Conservation (phyloP, 176 grass and related monocot species). For the Oropetium thomaeum region DNA sequence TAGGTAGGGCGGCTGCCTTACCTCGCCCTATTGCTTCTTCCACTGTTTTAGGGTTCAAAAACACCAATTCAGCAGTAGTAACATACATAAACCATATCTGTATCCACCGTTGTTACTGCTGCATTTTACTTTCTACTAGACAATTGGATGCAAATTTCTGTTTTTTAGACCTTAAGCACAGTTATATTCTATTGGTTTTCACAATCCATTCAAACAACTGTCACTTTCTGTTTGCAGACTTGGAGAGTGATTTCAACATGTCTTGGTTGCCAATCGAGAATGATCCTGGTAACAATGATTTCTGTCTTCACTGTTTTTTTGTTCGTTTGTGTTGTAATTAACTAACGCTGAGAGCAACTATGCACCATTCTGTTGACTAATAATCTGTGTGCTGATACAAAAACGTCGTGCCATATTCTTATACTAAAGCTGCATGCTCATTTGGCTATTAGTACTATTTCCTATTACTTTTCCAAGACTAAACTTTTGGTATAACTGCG, state of each 20-base stretch:
- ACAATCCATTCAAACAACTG: not conserved
- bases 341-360: not conserved
- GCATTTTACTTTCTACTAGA: too few species aligned
- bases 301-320: not conserved
- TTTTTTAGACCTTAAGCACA: not conserved
- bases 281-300: conserved; percentile 58
- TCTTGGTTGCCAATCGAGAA: conserved; percentile 75
- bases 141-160: not conserved
- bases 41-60: too few species aligned
- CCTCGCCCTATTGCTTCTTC: too few species aligned
- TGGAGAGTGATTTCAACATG: conserved; percentile 25
- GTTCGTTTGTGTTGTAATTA: not conserved
- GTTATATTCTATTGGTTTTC: too few species aligned
- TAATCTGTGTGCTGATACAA: too few species aligned
- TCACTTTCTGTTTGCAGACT: not conserved
- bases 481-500: not conserved
- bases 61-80: too few species aligned
- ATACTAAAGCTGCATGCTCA: not conserved
- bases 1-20: too few species aligned
- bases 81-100: too few species aligned
- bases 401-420: too few species aligned
- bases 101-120: too few species aligned
- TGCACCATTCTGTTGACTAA: not conserved
- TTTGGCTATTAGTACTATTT: not conserved
- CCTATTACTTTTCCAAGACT: not conserved